These are phyloP conservation scores for Smittium culicis DNA, from an alignment of 371 early-diverging fungal species.

Conservation along the genomic window DNA sequence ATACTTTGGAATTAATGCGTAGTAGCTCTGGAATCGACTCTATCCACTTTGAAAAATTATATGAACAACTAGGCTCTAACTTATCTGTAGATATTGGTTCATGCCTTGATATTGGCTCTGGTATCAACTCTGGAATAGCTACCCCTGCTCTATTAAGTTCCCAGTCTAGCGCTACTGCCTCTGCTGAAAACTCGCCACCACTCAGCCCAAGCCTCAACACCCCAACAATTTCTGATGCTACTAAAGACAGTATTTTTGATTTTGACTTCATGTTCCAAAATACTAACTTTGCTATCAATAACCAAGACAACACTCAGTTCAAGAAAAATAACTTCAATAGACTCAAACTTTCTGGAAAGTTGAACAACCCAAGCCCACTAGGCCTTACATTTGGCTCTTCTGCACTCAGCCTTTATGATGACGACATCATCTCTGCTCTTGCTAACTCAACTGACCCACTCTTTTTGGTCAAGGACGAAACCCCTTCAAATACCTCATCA, in stretches of 20 bases:
- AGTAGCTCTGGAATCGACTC: background rate
- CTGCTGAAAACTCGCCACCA: conserved; percentile 11
- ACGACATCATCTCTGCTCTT: conserved; percentile 33
- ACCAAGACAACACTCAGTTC: background rate
- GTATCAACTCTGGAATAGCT: background rate
- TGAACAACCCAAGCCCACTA: background rate
- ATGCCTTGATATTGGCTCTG: background rate
- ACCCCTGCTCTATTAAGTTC: background rate
- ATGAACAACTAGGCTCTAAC: background rate
- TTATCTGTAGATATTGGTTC: background rate
- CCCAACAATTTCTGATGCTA: background rate
- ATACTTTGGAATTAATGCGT: background rate
- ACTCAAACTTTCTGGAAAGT: background rate
- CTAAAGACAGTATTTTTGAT: background rate
- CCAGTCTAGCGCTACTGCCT: background rate
- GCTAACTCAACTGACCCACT: conserved; percentile 32
- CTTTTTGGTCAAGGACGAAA: conserved; percentile 15
- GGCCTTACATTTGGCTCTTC: conserved; percentile 17
- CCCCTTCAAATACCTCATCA: background rate
- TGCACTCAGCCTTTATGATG: conserved; percentile 30
- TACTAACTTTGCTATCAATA: background rate
- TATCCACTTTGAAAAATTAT: background rate
- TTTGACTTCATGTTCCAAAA: background rate
- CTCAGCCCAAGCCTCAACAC: conserved; percentile 10
- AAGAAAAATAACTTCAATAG: background rate